Evolutionary conservation across 2,329 filamentous ascomycete species (phyloP).

Genomic region (Ophiostoma pallidulum): DNA sequence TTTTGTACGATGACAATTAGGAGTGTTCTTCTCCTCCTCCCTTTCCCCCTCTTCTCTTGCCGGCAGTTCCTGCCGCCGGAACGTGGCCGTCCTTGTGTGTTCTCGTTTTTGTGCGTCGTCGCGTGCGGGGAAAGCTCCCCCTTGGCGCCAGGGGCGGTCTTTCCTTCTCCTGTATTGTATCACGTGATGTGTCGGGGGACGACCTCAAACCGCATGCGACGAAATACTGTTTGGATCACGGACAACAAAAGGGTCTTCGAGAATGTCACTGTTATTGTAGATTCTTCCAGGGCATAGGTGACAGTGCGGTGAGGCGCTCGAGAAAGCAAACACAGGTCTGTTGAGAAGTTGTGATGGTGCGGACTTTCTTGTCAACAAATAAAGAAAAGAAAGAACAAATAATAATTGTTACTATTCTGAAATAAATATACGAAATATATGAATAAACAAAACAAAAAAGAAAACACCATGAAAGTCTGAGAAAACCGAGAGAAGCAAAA

Average conservation of each 20-base stretch:
- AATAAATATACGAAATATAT: no score
- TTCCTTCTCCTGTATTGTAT: not conserved
- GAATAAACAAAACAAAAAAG: not conserved
- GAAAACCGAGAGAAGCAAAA: not conserved
- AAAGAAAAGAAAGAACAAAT: not conserved
- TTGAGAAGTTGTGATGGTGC: no score
- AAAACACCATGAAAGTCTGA: not conserved
- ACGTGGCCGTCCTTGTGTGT: not conserved
- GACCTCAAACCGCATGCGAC: no score
- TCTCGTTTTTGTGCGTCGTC: slow-evolving; percentile 1
- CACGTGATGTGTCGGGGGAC: not conserved
- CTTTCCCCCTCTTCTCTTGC: not conserved
- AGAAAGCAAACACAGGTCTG: no score
- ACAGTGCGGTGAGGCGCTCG: no score
- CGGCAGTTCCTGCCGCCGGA: not conserved
- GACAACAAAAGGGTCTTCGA: no score
- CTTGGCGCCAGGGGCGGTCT: not conserved
- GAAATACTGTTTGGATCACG: no score
- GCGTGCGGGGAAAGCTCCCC: slow-evolving; percentile 11
- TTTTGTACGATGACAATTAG: no score
- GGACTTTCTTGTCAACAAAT: not conserved
- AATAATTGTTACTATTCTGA: no score
- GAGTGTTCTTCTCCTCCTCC: no score
- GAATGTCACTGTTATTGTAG: no score
- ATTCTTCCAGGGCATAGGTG: no score